A percentile compares a stretch with the other conserved stretches of the same genome.
Evolutionary conservation across 2,329 filamentous ascomycete genomes (phyloP).

Genomic region (Alternaria angustiovoidea): DNA sequence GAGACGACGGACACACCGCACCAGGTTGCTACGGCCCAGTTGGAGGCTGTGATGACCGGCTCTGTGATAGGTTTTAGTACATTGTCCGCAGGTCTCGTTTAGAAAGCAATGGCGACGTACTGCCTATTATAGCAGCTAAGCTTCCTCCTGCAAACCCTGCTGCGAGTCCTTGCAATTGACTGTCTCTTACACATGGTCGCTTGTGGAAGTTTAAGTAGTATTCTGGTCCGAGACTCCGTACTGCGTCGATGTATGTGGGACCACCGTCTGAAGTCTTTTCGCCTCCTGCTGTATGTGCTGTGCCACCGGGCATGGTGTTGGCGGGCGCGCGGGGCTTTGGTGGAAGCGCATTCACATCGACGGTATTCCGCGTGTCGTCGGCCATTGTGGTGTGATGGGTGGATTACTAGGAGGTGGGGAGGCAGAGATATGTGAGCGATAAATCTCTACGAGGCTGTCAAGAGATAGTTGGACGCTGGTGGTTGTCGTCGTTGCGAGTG

Average conservation of each 20-base stretch:
- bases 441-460: background rate
- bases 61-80: slow-evolving; percentile 52
- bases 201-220: slow-evolving; percentile 79
- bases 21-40: slow-evolving; percentile 86
- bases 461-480: background rate
- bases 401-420: background rate
- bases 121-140: slow-evolving; percentile 75
- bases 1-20: slow-evolving; percentile 72
- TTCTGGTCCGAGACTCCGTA: slow-evolving; percentile 71
- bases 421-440: background rate
- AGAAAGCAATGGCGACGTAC: slow-evolving; percentile 57
- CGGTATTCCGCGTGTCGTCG: slow-evolving; percentile 54
- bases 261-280: slow-evolving; percentile 34
- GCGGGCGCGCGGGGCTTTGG: slow-evolving; percentile 39
- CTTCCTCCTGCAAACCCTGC: slow-evolving; percentile 79
- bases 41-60: slow-evolving; percentile 72
- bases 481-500: slow-evolving; percentile 1
- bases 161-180: slow-evolving; percentile 82
- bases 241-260: slow-evolving; percentile 64
- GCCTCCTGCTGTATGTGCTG: slow-evolving; percentile 69
- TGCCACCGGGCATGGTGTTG: slow-evolving; percentile 61
- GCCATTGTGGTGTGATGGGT: slow-evolving; percentile 51
- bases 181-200: slow-evolving; percentile 83
- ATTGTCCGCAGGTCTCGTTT: background rate
- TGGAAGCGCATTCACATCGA: slow-evolving; percentile 27